Base-by-base conservation (phyloP, 169 alveolate species). In the Cryptosporidium xiaoi region DNA sequence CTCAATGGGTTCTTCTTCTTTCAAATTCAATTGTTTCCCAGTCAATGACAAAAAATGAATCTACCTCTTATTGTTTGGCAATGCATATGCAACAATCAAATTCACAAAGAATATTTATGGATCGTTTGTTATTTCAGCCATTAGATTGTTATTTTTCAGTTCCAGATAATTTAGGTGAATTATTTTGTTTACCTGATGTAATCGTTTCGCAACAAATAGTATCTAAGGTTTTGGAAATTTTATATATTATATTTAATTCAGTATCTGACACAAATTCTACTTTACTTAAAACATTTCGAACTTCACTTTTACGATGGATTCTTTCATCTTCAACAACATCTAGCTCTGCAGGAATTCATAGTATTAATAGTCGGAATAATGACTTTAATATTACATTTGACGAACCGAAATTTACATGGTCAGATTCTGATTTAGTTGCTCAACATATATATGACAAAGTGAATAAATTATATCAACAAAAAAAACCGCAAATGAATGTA, bases 131-230 rank as follows among this genome's bases (percentile, higher is more conserved):
- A 27, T 15, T 53, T 12, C 60, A 53, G 16, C 51, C 87, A 1
- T 60, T 60, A 0, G 64, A 62, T 29, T 77, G 87, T 8, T 12
- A 40, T 20, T 56, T 58, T 60, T 13, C 36, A 40, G 36, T 60
- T 18, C 64, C 87, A 44, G 27, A 77, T 46, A n/a, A 53, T 24
- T 56, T 60, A 20, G 87, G 87, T 15, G 71, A 58, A 29, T 27
- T 62, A 20, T 77, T 77, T 18, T 56, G 77, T 20, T 44, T 56
- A 31, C 71, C 77, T 2, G 51, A 77, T 29, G 87, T 77, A 20
- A 60, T 77, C 1, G 64, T 77, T 24, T 58, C 87, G 53, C 77
- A 77, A 27, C 87, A 77, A 33, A 64, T 77, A 16, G 65, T 77
- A 13, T 58, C 87, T 60, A 33, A 44, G 50, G 71, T 77, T 60